These are phyloP conservation scores for Daedaleopsis nitida DNA, from an alignment of 768 basidiomycete species.

Conservation along the genomic window DNA sequence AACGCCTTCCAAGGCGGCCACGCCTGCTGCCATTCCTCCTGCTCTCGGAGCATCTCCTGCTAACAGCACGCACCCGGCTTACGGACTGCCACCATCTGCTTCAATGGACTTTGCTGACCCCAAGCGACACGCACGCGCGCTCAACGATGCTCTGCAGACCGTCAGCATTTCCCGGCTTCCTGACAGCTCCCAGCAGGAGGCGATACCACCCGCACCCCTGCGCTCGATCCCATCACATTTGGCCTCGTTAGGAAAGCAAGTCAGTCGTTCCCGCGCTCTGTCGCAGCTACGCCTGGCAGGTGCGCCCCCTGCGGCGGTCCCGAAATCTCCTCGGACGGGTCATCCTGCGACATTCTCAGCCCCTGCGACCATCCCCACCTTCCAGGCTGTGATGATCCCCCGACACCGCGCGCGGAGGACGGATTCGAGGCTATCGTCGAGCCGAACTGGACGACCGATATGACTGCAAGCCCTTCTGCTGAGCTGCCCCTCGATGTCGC, in stretches of 20 bases:
- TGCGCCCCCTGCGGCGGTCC: slow-evolving; percentile 27
- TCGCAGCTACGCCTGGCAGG: slow-evolving; percentile 26
- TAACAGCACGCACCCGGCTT: not conserved
- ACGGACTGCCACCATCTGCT: not conserved
- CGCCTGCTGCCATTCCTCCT: not conserved
- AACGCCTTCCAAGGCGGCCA: slow-evolving; percentile 6
- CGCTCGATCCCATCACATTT: not conserved
- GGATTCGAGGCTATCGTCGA: slow-evolving; percentile 1
- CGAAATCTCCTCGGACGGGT: slow-evolving; percentile 17
- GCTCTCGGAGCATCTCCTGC: slow-evolving; percentile 2
- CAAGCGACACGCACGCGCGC: slow-evolving; percentile 13
- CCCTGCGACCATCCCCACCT: slow-evolving; percentile 19
- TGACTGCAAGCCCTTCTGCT: not conserved
- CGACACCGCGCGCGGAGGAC: slow-evolving; percentile 35
- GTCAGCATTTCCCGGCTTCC: not conserved
- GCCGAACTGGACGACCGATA: not conserved
- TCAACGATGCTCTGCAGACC: slow-evolving; percentile 21
- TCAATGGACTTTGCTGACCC: slow-evolving; percentile 1
- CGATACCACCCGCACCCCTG: not conserved
- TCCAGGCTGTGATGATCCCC: slow-evolving; percentile 33
- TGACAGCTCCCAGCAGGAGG: not conserved
- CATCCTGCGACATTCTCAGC: slow-evolving; percentile 1
- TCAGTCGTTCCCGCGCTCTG: slow-evolving; percentile 7
- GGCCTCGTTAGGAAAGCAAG: not conserved
- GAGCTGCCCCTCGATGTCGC: not conserved